Conservation (phyloP, 2,329 filamentous ascomycete species). For the Xylariaceae sp. region DNA sequence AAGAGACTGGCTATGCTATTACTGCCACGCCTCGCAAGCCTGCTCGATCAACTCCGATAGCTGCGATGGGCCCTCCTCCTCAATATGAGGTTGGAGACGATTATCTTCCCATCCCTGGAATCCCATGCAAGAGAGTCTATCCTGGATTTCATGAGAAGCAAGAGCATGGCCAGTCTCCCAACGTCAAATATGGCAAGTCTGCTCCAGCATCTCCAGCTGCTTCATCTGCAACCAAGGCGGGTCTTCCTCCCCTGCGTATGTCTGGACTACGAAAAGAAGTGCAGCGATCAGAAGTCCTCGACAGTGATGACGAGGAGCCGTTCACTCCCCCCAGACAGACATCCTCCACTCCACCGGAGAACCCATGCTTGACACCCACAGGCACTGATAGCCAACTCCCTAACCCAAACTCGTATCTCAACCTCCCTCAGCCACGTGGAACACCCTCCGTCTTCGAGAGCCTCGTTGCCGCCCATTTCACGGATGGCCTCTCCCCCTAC, state of each 20-base stretch:
- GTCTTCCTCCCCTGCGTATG: constrained; percentile 17
- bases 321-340: constrained; percentile 18
- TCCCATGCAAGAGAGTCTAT: too few relatives aligned
- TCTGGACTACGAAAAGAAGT: background rate
- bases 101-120: too few relatives aligned
- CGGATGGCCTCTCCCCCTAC: too few relatives aligned
- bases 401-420: background rate
- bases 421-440: background rate
- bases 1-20: background rate
- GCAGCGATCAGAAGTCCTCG: constrained; percentile 26
- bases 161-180: too few relatives aligned
- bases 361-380: background rate
- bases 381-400: background rate
- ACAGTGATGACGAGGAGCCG: constrained; percentile 40
- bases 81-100: background rate
- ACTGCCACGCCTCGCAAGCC: background rate
- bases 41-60: background rate
- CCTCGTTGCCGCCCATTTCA: too few relatives aligned
- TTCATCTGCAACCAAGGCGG: constrained; percentile 5
- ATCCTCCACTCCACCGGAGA: background rate
- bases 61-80: constrained; percentile 6
- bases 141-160: too few relatives aligned
- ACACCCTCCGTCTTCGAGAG: too few relatives aligned
- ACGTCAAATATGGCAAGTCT: background rate
- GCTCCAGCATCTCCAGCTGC: constrained; percentile 14